Evolutionary conservation across 371 early-diverging fungal genomes (phyloP), one percentile per base, ranked within the genome.

Genomic region (Mortierella polycephala): DNA sequence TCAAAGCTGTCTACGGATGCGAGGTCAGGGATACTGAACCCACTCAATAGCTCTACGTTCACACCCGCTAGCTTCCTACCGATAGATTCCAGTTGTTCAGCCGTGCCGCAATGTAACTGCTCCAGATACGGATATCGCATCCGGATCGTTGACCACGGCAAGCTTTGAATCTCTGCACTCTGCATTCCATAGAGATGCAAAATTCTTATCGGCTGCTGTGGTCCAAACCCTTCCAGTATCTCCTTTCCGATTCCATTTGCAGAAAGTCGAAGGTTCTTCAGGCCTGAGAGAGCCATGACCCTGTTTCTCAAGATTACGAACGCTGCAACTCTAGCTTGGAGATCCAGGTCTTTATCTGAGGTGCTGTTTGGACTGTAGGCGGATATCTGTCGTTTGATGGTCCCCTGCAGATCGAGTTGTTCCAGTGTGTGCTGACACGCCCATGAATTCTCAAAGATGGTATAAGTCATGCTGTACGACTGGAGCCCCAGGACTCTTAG

Each of bases 121-220:
- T 51, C 52, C 55, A 73, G 30, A 37, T 37, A 58, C 5, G 74
- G 74, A 45, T 63, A 73, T 5, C 41, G 16, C 10, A 13, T 56
- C 44, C 42, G 42, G 63, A 73, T 62, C 8, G 37, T 37, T 1
- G 37, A 10, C 74, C 74, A 73, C 4, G 62, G 64, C 11, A 72
- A 21, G 0, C 8, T 20, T 6, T 62, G 51, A 13, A 53, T 51
- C 23, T 49, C 41, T 0, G 59, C 53, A 21, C 74, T 63, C 45
- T 62, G 67, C 8, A 73, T 58, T 7, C 67, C 74, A 55, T 73
- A 73, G 37, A 73, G 59, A 50, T 67, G 67, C 37, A 73, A 44
- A 12, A 62, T 51, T 45, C 67, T 60, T 46, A 73, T 73, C 56
- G 49, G 53, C 41, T 67, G 67, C 1, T 54, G 10, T 7, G 14